A percentile compares a stretch with the other conserved stretches of the same genome.
Evolutionary conservation across 768 basidiomycete genomes (phyloP).

Genomic region (Boletus huronensis): DNA sequence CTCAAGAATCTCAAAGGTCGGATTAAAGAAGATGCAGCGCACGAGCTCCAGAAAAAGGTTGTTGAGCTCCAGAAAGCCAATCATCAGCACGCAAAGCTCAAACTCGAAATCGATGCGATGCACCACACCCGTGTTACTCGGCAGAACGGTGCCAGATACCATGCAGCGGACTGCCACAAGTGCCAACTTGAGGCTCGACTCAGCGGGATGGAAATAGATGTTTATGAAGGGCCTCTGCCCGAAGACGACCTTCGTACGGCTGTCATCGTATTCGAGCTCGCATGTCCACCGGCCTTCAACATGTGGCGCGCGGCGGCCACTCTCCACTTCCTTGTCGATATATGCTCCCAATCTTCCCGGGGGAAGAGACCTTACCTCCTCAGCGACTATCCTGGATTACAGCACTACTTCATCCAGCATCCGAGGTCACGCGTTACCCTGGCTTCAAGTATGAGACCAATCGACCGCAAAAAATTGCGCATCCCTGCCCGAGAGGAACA

Average conservation of each 20-base stretch:
- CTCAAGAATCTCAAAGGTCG: slow-evolving; percentile 25
- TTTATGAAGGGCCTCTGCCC: slow-evolving; percentile 48
- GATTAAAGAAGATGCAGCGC: slow-evolving; percentile 31
- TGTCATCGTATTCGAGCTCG: slow-evolving; percentile 40
- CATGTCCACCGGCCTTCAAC: slow-evolving; percentile 34
- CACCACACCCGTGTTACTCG: background rate
- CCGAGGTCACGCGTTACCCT: slow-evolving; percentile 30
- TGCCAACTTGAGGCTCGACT: slow-evolving; percentile 25
- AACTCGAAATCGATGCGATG: background rate
- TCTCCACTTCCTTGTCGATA: slow-evolving; percentile 31
- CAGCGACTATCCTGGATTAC: background rate
- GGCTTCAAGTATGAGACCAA: slow-evolving; percentile 36
- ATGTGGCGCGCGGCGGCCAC: slow-evolving; percentile 35
- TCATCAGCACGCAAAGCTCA: background rate
- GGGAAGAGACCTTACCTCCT: background rate
- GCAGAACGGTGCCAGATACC: background rate
- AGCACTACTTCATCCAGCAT: background rate
- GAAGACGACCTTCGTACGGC: slow-evolving; percentile 14
- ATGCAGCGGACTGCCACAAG: slow-evolving; percentile 1
- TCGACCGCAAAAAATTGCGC: background rate
- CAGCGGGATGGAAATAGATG: slow-evolving; percentile 21
- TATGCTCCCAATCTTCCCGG: slow-evolving; percentile 20
- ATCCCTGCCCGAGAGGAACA: slow-evolving; percentile 15
- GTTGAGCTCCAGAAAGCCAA: slow-evolving; percentile 21
- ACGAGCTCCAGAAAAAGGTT: slow-evolving; percentile 21